phyloP scores from a whole-genome alignment of 257 asterid species.

The Avicennia marina region DNA sequence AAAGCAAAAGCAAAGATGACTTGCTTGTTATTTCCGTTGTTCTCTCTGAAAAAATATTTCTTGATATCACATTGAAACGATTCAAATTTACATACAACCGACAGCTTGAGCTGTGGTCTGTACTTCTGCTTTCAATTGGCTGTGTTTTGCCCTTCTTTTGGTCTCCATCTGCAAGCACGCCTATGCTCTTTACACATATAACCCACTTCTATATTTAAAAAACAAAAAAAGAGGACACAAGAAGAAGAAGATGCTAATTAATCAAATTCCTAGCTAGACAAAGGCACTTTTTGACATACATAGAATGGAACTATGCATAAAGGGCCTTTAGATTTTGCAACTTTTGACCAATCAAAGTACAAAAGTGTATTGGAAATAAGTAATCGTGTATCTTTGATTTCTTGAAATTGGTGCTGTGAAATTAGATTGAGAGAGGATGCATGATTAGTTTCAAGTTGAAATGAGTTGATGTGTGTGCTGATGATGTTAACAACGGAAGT shows the following conservation, averaged over 20 bases:
- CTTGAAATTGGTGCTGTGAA: conserved; percentile 33
- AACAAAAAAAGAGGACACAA: no score
- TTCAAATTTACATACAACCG: not conserved
- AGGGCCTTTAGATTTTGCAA: conserved; percentile 31
- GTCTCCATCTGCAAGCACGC: conserved; percentile 20
- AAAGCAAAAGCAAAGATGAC: not conserved
- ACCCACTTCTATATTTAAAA: no score
- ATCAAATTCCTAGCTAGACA: not conserved
- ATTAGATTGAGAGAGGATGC: conserved; percentile 7
- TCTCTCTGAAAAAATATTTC: no score
- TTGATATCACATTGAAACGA: no score
- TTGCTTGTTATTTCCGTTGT: not conserved
- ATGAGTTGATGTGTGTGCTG: no score
- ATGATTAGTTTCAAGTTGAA: not conserved
- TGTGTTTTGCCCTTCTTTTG: not conserved
- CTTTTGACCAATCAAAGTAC: conserved; percentile 53
- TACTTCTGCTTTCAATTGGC: not conserved
- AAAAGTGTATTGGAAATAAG: conserved; percentile 16
- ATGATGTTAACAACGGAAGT: no score
- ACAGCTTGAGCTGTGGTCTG: conserved; percentile 7
- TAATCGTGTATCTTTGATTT: conserved; percentile 20
- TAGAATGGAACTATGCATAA: conserved; percentile 3
- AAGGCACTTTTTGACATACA: conserved; percentile 19
- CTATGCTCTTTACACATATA: not conserved
- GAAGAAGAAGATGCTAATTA: conserved; percentile 11